Conservation (phyloP, 805 yeast species). For the Wickerhamiella cacticola region DNA sequence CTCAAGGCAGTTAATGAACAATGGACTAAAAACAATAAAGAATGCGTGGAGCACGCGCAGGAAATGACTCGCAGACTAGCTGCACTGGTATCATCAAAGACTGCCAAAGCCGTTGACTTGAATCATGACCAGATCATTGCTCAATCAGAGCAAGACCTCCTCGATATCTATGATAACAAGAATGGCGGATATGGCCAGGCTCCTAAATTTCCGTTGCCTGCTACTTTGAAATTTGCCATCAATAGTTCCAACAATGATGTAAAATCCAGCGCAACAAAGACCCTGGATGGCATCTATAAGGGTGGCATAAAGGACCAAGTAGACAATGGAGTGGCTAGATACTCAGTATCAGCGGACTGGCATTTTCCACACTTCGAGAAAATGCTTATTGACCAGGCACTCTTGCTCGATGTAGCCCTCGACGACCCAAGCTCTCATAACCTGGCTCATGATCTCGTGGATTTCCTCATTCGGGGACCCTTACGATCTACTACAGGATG, state of each 20-base stretch:
- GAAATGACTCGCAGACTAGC: constrained; percentile 21
- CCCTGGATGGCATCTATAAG: constrained; percentile 25
- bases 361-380: constrained; percentile 33
- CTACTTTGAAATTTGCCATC: constrained; percentile 24
- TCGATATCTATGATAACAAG: constrained; percentile 20
- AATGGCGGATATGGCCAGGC: constrained; percentile 30
- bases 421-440: constrained; percentile 15
- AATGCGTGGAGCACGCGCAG: constrained; percentile 24
- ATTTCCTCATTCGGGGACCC: constrained; percentile 16
- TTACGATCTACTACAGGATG: constrained; percentile 23
- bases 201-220: constrained; percentile 31
- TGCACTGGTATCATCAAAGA: constrained; percentile 22
- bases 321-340: constrained; percentile 30
- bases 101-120: constrained; percentile 16
- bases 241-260: constrained; percentile 14
- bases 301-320: constrained; percentile 33
- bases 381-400: constrained; percentile 31
- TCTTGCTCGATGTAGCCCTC: constrained; percentile 27
- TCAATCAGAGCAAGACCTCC: constrained; percentile 18
- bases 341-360: constrained; percentile 33
- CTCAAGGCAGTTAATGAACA: constrained; percentile 24
- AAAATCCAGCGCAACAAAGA: constrained; percentile 21
- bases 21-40: constrained; percentile 26
- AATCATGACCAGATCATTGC: constrained; percentile 14
- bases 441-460: constrained; percentile 18